A percentile compares a stretch with the other conserved stretches of the same genome.
Evolutionary conservation across 352 stramenopile species (phyloP).

Genomic region (Globisporangium radiosum): DNA sequence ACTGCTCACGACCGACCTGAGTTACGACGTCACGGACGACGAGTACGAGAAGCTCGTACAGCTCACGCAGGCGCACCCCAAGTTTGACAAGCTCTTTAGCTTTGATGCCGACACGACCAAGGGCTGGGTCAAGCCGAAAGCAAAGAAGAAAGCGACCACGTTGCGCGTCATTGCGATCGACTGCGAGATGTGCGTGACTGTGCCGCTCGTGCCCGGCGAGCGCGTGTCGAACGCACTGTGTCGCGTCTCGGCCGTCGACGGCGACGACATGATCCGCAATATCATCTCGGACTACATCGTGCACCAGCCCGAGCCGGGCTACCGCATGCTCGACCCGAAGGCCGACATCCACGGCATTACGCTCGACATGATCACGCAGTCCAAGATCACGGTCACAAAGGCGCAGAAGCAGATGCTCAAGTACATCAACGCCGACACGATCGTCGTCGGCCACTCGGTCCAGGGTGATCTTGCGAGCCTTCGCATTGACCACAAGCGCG

Average conservation of each 20-base stretch:
- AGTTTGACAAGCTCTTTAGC: conserved; percentile 50
- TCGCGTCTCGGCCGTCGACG: conserved; percentile 76
- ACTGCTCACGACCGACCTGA: conserved; percentile 44
- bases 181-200: conserved; percentile 85
- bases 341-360: conserved; percentile 84
- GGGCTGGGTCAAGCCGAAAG: conserved; percentile 54
- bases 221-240: conserved; percentile 58
- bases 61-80: conserved; percentile 50
- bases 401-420: conserved; percentile 83
- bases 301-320: conserved; percentile 63
- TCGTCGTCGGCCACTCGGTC: conserved; percentile 79
- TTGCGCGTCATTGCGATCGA: conserved; percentile 74
- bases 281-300: conserved; percentile 80
- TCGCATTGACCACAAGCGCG: conserved; percentile 64
- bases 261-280: conserved; percentile 62
- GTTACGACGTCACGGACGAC: conserved; percentile 41
- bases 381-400: conserved; percentile 68
- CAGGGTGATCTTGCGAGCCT: conserved; percentile 69
- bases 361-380: conserved; percentile 52
- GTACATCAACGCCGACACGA: conserved; percentile 76
- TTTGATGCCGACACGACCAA: conserved; percentile 33
- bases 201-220: conserved; percentile 15
- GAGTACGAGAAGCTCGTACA: conserved; percentile 71
- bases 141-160: conserved; percentile 53
- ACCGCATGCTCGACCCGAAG: conserved; percentile 65